phyloP scores from a whole-genome alignment of 805 yeast genomes.

The Saccharomycopsis capsularis region DNA sequence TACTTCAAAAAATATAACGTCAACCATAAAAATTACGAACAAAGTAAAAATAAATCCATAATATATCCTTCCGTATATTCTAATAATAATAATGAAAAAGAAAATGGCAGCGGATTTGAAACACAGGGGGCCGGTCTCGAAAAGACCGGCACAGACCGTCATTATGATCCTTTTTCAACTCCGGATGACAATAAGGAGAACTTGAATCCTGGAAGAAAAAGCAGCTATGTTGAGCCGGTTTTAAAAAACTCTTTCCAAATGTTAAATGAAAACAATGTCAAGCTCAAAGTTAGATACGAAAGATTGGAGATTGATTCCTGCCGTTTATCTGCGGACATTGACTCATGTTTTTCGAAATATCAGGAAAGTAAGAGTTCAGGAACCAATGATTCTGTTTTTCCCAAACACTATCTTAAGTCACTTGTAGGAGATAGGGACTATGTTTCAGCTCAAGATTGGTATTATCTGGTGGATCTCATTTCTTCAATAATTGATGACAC shows the following conservation, averaged over 20 bases:
- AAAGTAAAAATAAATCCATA: no score
- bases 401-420: slow-evolving; percentile 14
- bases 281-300: slow-evolving; percentile 4
- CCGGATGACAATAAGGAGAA: slow-evolving; percentile 17
- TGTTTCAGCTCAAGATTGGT: slow-evolving; percentile 9
- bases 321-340: not conserved
- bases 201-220: slow-evolving; percentile 4
- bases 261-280: not conserved
- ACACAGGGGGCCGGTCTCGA: not conserved
- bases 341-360: not conserved
- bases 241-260: slow-evolving; percentile 2
- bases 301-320: not conserved
- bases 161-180: not conserved
- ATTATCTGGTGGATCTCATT: slow-evolving; percentile 11
- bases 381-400: slow-evolving; percentile 4
- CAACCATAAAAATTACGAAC: no score
- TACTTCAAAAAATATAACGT: no score
- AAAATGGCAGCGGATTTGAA: not conserved
- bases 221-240: slow-evolving; percentile 2
- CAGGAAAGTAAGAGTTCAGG: not conserved
- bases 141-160: not conserved
- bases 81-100: no score
- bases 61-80: no score
- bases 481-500: not conserved
- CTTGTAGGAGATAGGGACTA: not conserved